Evolutionary conservation across 176 grass and related monocot species (phyloP), one percentile per base, ranked within the genome.

Genomic region (Chloris gayana): DNA sequence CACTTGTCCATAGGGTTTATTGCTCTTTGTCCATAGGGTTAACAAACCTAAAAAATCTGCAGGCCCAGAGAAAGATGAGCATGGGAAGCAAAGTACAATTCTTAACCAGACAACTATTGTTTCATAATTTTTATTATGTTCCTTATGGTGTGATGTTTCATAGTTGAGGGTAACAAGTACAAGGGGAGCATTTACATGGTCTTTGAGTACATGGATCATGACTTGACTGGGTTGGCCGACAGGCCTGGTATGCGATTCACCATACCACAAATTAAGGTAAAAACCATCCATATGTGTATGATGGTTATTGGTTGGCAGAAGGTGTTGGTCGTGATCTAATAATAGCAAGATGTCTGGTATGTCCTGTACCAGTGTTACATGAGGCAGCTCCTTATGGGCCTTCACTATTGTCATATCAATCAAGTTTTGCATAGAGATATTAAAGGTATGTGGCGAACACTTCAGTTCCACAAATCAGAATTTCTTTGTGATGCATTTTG

Each of bases 341-440:
- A 44, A 44, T 11, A 44, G 41, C 41, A 44, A 44, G 4, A 66
- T 79, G 46, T 63, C 75, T 73, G 44, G 68, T 85, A 65, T 79
- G 53, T 60, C 41, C 41, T 44, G 41, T 80, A 76, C 82, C 41
- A 81, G 87, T 85, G 87, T 64, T 98, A 98, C 86, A 95, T 98
- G 95, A 94, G 51, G 78, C 95, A 98, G 65, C 90, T 98, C 70
- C 90, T 98, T 45, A 95, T 84, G 5, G 95, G 95, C 21, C 88
- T 98, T 56, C 81, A 93, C 64, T 98, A 95, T 76, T 98, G 95
- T 60, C 95, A 98, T 82, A 57, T 93, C 71, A 93, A 98, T 63
- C 88, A 94, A 85, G 95, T 98, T 50, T 86, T 98, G 24, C 95
- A 98, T 87, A 88, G 95, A 72, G 95, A 98, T 77, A 94, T 98